phyloP scores from a whole-genome alignment of 768 basidiomycete genomes.

The Tricholoma sp. region DNA sequence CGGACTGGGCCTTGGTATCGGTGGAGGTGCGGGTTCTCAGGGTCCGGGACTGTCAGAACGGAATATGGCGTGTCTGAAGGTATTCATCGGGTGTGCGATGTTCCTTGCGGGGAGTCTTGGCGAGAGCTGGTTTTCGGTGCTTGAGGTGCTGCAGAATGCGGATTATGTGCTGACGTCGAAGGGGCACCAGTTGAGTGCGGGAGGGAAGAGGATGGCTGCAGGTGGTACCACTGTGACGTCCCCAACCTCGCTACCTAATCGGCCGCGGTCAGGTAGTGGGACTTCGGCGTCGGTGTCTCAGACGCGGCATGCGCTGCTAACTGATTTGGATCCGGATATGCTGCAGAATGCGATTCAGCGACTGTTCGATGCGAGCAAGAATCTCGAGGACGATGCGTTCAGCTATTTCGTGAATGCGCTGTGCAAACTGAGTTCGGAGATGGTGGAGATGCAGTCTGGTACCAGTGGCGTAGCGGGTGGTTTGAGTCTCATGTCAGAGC shows the following conservation, averaged over 20 bases:
- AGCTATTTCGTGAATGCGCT: slow-evolving; percentile 70
- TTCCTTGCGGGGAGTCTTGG: slow-evolving; percentile 83
- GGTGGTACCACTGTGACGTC: slow-evolving; percentile 21
- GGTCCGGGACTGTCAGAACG: slow-evolving; percentile 81
- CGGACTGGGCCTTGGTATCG: slow-evolving; percentile 34
- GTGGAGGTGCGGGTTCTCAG: slow-evolving; percentile 34
- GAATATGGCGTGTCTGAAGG: slow-evolving; percentile 88
- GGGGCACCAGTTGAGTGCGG: slow-evolving; percentile 28
- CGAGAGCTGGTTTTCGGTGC: slow-evolving; percentile 87
- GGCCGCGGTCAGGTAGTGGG: slow-evolving; percentile 24
- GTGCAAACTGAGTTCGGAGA: slow-evolving; percentile 84
- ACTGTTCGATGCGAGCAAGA: slow-evolving; percentile 82
- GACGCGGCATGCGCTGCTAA: slow-evolving; percentile 55
- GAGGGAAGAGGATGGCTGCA: slow-evolving; percentile 26
- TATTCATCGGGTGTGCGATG: slow-evolving; percentile 69
- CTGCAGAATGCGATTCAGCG: slow-evolving; percentile 72
- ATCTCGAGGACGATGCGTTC: slow-evolving; percentile 80
- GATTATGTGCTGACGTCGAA: slow-evolving; percentile 82
- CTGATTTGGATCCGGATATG: slow-evolving; percentile 72
- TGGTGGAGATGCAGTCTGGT: slow-evolving; percentile 81
- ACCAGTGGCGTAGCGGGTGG: slow-evolving; percentile 16
- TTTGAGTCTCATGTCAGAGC: slow-evolving; percentile 23
- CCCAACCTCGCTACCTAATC: background rate
- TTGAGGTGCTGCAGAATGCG: slow-evolving; percentile 92
- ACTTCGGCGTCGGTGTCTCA: slow-evolving; percentile 20